Evolutionary conservation across 352 stramenopile genomes (phyloP).

Genomic region (Phytophthora podocarpi): DNA sequence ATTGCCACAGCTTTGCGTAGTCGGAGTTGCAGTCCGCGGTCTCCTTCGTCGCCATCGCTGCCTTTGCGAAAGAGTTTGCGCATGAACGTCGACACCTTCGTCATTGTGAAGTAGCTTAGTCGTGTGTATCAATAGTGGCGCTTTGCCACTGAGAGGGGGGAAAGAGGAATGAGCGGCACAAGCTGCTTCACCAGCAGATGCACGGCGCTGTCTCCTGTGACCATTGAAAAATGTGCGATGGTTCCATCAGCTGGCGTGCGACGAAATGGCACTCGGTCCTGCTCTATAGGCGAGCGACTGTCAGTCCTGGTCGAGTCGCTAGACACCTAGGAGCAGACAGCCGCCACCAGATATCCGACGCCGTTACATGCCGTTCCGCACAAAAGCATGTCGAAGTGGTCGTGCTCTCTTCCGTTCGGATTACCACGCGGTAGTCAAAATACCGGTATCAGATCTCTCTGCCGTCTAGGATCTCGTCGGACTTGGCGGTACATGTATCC

Average conservation of each 20-base stretch:
- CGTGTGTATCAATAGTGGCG: constrained; percentile 19
- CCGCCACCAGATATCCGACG: neutral
- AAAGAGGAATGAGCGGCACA: constrained; percentile 17
- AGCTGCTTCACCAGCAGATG: constrained; percentile 10
- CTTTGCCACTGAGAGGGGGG: constrained; percentile 14
- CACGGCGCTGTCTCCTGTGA: neutral
- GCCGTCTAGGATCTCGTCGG: too few relatives aligned
- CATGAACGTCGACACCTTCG: constrained; percentile 50
- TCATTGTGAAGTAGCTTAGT: constrained; percentile 27
- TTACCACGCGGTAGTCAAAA: neutral
- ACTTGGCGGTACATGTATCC: too few relatives aligned
- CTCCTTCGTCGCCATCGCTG: constrained; percentile 2
- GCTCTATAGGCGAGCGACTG: constrained; percentile 19
- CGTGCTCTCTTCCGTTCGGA: constrained; percentile 24
- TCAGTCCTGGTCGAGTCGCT: neutral
- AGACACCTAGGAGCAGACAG: neutral
- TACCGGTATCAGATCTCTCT: too few relatives aligned
- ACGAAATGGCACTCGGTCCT: constrained; percentile 4
- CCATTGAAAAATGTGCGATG: constrained; percentile 11
- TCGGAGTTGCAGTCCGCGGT: constrained; percentile 42
- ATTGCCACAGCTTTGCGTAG: constrained; percentile 62
- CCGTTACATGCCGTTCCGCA: constrained; percentile 18
- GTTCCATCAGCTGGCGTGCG: constrained; percentile 16
- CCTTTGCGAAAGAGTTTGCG: constrained; percentile 54
- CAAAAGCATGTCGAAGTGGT: constrained; percentile 21